Base-by-base conservation (phyloP, 345 rosid genomes). In the Chamaenerion angustifolium region DNA sequence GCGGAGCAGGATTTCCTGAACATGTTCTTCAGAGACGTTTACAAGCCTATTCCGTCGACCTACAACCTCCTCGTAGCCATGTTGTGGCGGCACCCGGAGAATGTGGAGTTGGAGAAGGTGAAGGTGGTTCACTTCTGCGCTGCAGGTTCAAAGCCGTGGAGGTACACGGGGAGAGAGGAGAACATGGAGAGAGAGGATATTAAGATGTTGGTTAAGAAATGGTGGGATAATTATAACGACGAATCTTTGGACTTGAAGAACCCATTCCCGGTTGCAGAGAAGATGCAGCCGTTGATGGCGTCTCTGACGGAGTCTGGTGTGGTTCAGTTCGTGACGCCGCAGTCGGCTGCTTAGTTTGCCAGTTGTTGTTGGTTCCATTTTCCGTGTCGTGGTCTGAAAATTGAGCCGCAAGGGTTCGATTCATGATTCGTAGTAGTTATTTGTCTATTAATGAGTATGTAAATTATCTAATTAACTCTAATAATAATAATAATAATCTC, bases 11-110 rank as follows among this genome's bases (percentile, higher is more conserved):
- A 87, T 62, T 87, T 80, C 57, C 41, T 92, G 60, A 92, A 87
- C 75, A 72, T 69, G 85, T 92, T 54, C 64, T 92, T 92, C 58
- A 76, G 50, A 67, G 74, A 82, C 21, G 66, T 68, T 7, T 87
- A 78, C 77, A 72, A 62, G 73, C 85, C 98, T 1, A 78, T 84
- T 54, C 84, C 88, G 8, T 40, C 58, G 4, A 57, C 21, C 0
- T 87, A 87, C 66, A 92, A 87, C 64, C 85, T 92, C 2, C 81
- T 86, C 9, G 65, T 87, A 1, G 98, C 98, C 12, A 71, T 83
- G 93, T 59, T 90, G 17, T 90, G 98, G 98, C 88, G 98, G 40
- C 98, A 86, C 21, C 98, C 95, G 8, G 95, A 90, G 60, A 86
- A 86, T 11, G 78, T 90, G 2, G 79, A 83, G 60, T 72, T 86